These are phyloP conservation scores for Pseudoscleropodium purum DNA, from an alignment of 225 moss, liverwort and hornwort genomes.

Conservation along the genomic window DNA sequence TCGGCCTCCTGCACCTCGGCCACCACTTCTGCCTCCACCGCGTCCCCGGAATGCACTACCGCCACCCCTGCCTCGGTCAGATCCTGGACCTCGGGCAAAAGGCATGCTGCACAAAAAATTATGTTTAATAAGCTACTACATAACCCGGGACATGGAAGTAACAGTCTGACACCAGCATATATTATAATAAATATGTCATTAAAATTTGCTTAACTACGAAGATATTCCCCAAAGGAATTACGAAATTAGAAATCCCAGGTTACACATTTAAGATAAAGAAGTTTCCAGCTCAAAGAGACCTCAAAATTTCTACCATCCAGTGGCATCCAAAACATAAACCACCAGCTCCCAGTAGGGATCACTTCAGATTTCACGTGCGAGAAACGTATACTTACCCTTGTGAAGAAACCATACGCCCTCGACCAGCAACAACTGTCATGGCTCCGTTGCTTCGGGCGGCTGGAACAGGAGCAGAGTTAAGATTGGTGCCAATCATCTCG, in stretches of 20 bases:
- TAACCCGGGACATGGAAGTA: background rate
- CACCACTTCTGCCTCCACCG: constrained; percentile 32
- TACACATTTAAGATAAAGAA: background rate
- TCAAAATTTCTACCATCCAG: background rate
- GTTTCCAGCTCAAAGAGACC: background rate
- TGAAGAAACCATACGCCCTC: constrained; percentile 57
- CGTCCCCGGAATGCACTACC: constrained; percentile 20
- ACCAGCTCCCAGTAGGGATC: background rate
- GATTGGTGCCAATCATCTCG: constrained; percentile 87
- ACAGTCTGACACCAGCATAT: background rate
- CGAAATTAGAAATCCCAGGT: background rate
- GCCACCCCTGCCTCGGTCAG: constrained; percentile 36
- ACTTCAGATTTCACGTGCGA: background rate
- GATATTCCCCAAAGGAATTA: background rate
- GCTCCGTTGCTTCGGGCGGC: constrained; percentile 48
- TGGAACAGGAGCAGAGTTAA: constrained; percentile 43
- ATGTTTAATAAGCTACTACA: background rate
- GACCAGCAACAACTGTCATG: constrained; percentile 26
- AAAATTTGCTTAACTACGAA: background rate
- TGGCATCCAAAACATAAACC: background rate
- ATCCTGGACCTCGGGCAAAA: constrained; percentile 37
- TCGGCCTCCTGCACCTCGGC: constrained; percentile 22
- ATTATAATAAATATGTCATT: too few relatives aligned
- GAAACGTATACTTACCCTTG: constrained; percentile 42
- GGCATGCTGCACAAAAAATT: constrained; percentile 6